Conservation (phyloP, 2,329 filamentous ascomycete species). For the Colletotrichum cordylinicola region DNA sequence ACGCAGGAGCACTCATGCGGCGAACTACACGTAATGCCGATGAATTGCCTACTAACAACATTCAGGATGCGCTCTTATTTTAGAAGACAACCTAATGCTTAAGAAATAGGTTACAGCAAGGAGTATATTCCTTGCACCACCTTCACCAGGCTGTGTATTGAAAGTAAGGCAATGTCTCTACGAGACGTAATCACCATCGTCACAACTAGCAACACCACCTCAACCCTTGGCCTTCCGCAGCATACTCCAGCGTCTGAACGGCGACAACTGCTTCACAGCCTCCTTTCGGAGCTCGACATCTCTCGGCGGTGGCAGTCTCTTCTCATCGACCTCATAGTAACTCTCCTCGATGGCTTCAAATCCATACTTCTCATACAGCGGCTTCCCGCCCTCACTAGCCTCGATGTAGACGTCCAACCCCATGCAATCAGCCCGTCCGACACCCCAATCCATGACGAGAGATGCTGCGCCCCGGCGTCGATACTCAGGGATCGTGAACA, state of each 20-base stretch:
- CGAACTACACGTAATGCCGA: neutral
- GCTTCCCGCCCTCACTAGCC: conserved; percentile 33
- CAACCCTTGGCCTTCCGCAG: neutral
- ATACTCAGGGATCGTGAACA: conserved; percentile 40
- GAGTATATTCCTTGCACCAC: neutral
- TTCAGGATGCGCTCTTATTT: neutral
- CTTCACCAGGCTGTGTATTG: neutral
- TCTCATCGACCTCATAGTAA: neutral
- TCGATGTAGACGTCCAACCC: conserved; percentile 40
- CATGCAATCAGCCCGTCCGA: conserved; percentile 37
- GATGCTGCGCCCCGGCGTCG: conserved; percentile 38
- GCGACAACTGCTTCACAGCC: neutral
- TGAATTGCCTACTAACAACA: neutral
- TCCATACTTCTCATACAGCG: conserved; percentile 38
- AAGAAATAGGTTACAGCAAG: neutral
- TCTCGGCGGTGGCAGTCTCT: neutral
- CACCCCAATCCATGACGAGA: conserved; percentile 39
- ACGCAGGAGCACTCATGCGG: neutral
- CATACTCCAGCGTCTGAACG: neutral
- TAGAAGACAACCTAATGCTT: neutral
- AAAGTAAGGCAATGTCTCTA: neutral
- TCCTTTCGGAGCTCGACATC: neutral
- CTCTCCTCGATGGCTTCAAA: conserved; percentile 31
- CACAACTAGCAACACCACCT: neutral
- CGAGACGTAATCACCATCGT: too few relatives aligned